Base-by-base conservation (phyloP, 2,329 filamentous ascomycete species). In the Colletotrichum sp. region DNA sequence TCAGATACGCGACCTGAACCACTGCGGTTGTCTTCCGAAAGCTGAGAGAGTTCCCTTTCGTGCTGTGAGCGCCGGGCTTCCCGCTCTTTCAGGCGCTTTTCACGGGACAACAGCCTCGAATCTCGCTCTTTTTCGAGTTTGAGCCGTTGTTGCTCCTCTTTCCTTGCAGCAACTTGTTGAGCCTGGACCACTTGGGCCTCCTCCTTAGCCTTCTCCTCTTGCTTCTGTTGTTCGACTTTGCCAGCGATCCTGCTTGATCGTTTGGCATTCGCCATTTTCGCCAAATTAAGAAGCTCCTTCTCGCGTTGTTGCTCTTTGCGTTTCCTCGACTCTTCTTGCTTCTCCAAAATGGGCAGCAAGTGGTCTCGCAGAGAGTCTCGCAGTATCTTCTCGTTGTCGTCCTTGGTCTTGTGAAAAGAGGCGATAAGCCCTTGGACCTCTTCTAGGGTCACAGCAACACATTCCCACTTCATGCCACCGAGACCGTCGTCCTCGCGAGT, bases 251-350 rank as follows among this genome's bases (percentile, higher is more conserved):
- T 92, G 81, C 95, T 98, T 1, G 97, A 99, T 77, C 97, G 90
- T 86, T 99, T 99, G 6, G 97, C 96, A 72, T 94, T 95, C n/a
- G 95, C 95, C 86, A 99, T 90, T 83, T 97, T 96, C 80, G 96
- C 93, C 78, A 98, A 85, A 79, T 93, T 95, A 68, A 95, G 88
- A 26, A 98, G 85, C 81, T 99, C 96, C 77, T 93, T 95, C 82
- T 98, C 92, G 80, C 94, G 89, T 77, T 92, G 90, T 5, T 87
- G 80, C 66, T 94, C 88, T 88, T 95, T 90, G 85, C 92, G 86
- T 84, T 96, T 96, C 76, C 93, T 92, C 34, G 93, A 91, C 80
- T 96, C 91, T 79, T 93, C 92, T 79, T 95, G 92, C 81, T 94
- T 95, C 84, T 98, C 93, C 16, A 99, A 90, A 48, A 98, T 91